These are phyloP conservation scores for Crataegus laevigata DNA, from an alignment of 306 rosid genomes.

Conservation along the genomic window DNA sequence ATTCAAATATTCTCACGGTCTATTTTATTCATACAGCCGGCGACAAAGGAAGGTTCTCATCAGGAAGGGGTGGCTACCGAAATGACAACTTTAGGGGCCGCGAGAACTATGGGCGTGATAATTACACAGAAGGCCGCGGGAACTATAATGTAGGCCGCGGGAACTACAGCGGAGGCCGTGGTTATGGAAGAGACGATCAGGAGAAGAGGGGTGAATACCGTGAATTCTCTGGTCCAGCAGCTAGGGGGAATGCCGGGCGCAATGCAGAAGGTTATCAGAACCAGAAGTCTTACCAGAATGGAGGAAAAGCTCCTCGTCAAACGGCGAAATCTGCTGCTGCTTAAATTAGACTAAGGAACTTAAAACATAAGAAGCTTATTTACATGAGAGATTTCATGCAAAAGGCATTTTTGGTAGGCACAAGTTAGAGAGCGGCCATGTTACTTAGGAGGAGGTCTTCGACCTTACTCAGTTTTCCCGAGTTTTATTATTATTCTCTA, in stretches of 20 bases:
- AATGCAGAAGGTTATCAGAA: slow-evolving; percentile 32
- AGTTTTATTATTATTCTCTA: background rate
- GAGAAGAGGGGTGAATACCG: slow-evolving; percentile 36
- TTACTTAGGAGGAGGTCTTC: background rate
- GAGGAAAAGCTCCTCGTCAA: slow-evolving; percentile 39
- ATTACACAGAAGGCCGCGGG: slow-evolving; percentile 6
- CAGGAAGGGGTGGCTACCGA: slow-evolving; percentile 58
- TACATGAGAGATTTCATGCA: background rate
- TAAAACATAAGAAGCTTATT: background rate
- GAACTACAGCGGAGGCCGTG: slow-evolving; percentile 35
- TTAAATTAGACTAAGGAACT: slow-evolving; percentile 3
- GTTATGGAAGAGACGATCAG: slow-evolving; percentile 44
- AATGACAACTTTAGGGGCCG: slow-evolving; percentile 60
- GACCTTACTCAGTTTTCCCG: background rate
- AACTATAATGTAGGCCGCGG: slow-evolving; percentile 29
- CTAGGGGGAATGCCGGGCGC: slow-evolving; percentile 30
- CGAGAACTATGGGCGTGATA: slow-evolving; percentile 13
- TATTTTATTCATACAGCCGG: slow-evolving; percentile 42
- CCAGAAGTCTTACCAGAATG: slow-evolving; percentile 34
- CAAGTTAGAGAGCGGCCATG: slow-evolving; percentile 27
- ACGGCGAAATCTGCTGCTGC: background rate
- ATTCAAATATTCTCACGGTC: background rate
- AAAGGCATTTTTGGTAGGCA: slow-evolving; percentile 5
- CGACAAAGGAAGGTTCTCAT: slow-evolving; percentile 43
- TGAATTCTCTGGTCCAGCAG: slow-evolving; percentile 43